Evolutionary conservation across 352 stramenopile species (phyloP), one percentile per base, ranked within the genome.

Genomic region (Phytophthora agathidicida): DNA sequence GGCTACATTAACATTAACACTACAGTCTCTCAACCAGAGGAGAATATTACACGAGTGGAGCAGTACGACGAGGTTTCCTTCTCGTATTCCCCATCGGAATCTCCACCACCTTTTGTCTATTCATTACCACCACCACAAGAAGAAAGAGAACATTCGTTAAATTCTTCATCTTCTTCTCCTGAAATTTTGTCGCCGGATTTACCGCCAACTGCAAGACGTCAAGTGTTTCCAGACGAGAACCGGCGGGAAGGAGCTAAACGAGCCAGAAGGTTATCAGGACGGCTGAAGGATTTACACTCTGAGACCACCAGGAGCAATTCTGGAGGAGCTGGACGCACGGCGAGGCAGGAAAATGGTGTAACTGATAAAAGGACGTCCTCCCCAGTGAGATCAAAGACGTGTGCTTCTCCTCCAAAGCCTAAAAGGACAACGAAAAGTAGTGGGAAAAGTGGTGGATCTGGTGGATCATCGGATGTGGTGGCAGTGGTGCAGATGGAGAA

Each of bases 401-500:
- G 28, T 31, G 22, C 47, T 7, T 45, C 46, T 11, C 53, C 46
- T 36, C 22, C 24, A 20, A 33, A 19, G 44, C 33, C 39, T 3
- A 65, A 14, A 42, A 11, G 23, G 32, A 6, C 23, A 56, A 16
- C n/a, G n/a, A n/a, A n/a, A n/a, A n/a, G n/a, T n/a, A n/a, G 35
- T 55, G 26, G 28, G 20, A 37, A 28, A 55, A 35, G 32, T 17
- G 13, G 16, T 5, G 7, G 35, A 17, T 13, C 56, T 53, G 11
- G 39, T 41, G 30, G n/a, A n/a, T n/a, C n/a, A n/a, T n/a, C 63
- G n/a, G 28, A 13, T 36, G 47, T 38, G 4, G 16, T 70, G 23
- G 68, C 57, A 2, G 35, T 71, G 7, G 59, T 88, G n/a, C 65
- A 74, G 14, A 71, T 88, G 67, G 71, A 85, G 23, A 57, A 59